Percentiles rank a stretch among this genome's conserved stretches.
phyloP scores from a whole-genome alignment of 2,329 filamentous ascomycete genomes.

The Cordyceps fumosorosea region DNA sequence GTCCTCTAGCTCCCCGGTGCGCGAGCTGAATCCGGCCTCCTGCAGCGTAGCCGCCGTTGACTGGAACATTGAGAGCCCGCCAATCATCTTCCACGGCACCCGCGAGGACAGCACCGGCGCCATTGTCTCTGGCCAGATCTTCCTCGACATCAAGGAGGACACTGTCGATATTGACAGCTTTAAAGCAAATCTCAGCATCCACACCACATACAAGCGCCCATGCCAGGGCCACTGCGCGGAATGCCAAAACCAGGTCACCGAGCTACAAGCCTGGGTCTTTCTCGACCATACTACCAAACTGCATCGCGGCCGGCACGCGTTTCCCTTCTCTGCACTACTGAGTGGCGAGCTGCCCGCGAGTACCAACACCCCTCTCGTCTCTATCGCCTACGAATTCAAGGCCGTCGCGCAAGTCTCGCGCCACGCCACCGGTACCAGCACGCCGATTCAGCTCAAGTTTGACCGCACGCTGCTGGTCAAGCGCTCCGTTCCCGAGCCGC shows the following conservation, averaged over 20 bases:
- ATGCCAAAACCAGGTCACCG: slow-evolving; percentile 64
- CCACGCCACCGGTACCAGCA: slow-evolving; percentile 25
- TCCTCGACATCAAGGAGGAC: slow-evolving; percentile 64
- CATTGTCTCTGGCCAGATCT: slow-evolving; percentile 76
- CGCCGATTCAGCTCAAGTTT: slow-evolving; percentile 46
- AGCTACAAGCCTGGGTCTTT: slow-evolving; percentile 75
- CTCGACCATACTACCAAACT: slow-evolving; percentile 50
- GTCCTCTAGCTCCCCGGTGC: slow-evolving; percentile 14
- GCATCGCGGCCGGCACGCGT: slow-evolving; percentile 58
- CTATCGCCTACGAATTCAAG: slow-evolving; percentile 72
- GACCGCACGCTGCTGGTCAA: slow-evolving; percentile 65
- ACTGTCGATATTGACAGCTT: slow-evolving; percentile 64
- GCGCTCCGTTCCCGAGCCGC: slow-evolving; percentile 67
- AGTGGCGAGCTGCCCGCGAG: slow-evolving; percentile 80
- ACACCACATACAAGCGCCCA: slow-evolving; percentile 72
- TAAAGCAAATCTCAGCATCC: slow-evolving; percentile 63
- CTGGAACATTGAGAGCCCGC: slow-evolving; percentile 75
- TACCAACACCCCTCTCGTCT: slow-evolving; percentile 65
- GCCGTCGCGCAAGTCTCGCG: slow-evolving; percentile 56
- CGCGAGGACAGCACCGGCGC: slow-evolving; percentile 73
- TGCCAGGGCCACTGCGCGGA: slow-evolving; percentile 72
- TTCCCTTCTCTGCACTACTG: slow-evolving; percentile 84
- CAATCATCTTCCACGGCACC: slow-evolving; percentile 74
- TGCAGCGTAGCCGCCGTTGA: slow-evolving; percentile 35
- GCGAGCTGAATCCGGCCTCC: slow-evolving; percentile 19